Conservation (phyloP, 1,284 basidiomycete genomes). For the Ustilago cynodontis region DNA sequence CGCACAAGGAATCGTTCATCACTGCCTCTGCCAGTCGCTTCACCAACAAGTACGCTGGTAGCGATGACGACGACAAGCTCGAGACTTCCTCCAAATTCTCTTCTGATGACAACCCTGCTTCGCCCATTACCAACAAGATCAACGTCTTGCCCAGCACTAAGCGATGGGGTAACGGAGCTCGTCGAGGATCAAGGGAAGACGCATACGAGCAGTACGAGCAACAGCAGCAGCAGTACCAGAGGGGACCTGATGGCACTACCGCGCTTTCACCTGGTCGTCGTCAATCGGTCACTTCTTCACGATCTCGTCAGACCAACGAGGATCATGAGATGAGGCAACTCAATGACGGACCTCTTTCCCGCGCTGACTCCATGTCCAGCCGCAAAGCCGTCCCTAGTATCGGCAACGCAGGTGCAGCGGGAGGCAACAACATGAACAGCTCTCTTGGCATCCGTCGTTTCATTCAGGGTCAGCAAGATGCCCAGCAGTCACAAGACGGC, state of each 20-base stretch:
- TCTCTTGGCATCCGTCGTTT: conserved; percentile 50
- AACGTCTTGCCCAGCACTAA: conserved; percentile 37
- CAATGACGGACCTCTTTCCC: conserved; percentile 12
- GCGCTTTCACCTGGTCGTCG: conserved; percentile 20
- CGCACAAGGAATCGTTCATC: conserved; percentile 44
- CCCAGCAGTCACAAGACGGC: conserved; percentile 8
- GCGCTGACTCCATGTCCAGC: conserved; percentile 12
- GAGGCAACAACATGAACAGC: conserved; percentile 14
- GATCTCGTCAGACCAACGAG: conserved; percentile 40
- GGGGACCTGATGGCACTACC: background rate
- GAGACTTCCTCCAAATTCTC: conserved; percentile 42
- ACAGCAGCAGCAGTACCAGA: conserved; percentile 1
- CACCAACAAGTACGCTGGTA: conserved; percentile 24
- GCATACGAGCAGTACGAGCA: conserved; percentile 19
- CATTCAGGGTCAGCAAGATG: conserved; percentile 22
- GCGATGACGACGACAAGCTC: conserved; percentile 52
- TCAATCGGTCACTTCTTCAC: conserved; percentile 29
- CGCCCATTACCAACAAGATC: conserved; percentile 42
- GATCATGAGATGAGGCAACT: conserved; percentile 56
- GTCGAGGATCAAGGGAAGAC: conserved; percentile 28
- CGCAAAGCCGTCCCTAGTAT: background rate
- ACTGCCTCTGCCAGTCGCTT: conserved; percentile 18
- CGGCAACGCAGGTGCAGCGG: background rate
- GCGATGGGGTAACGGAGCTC: conserved; percentile 24
- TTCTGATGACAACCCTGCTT: conserved; percentile 42